A percentile compares a stretch with the other conserved stretches of the same genome.
These are phyloP conservation scores for Trichoderma gracile DNA, from an alignment of 2,329 filamentous ascomycete species.

Conservation along the genomic window DNA sequence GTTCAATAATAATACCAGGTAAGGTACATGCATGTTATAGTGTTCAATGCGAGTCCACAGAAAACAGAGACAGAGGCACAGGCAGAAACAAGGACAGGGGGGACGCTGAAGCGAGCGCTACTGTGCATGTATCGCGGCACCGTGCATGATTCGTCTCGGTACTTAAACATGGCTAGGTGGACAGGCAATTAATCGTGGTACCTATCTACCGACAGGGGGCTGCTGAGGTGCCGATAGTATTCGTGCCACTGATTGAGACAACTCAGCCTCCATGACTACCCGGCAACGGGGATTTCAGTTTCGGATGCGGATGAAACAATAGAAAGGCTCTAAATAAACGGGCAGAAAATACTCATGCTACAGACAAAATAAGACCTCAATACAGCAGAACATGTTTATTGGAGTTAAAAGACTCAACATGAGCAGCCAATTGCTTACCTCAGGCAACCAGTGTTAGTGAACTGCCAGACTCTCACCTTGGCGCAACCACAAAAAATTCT, in stretches of 20 bases:
- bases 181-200: slow-evolving; percentile 22
- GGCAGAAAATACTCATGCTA: background rate
- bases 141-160: slow-evolving; percentile 24
- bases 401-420: too few species aligned
- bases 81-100: background rate
- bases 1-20: too few species aligned
- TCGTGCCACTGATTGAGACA: too few species aligned
- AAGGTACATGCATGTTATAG: too few species aligned
- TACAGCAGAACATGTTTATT: too few species aligned
- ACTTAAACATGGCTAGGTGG: background rate
- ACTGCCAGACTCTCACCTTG: background rate
- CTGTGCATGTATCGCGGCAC: background rate
- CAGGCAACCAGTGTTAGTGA: background rate
- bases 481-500: slow-evolving; percentile 12
- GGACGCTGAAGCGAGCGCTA: slow-evolving; percentile 17
- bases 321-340: background rate
- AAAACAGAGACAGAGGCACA: background rate
- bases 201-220: slow-evolving; percentile 5
- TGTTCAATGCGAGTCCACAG: background rate
- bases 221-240: background rate
- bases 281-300: background rate
- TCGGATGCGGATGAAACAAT: background rate
- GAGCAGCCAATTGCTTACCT: background rate
- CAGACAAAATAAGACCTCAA: too few species aligned
- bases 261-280: background rate